phyloP scores from a whole-genome alignment of 768 basidiomycete species.

The Tylopilus subfusipes region DNA sequence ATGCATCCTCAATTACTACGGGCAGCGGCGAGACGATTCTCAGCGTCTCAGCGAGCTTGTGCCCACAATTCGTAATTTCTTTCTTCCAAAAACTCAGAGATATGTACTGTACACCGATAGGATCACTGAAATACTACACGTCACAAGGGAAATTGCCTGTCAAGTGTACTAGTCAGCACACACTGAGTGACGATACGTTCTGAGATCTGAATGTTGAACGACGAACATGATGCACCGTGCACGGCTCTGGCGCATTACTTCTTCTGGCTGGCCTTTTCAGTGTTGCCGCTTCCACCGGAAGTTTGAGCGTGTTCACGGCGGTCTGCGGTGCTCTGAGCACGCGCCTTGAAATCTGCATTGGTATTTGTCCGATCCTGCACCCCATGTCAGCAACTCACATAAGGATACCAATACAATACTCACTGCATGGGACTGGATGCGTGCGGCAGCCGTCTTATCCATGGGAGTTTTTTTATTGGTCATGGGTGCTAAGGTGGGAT shows the following conservation, averaged over 20 bases:
- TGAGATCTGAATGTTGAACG: too few species aligned
- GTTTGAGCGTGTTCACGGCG: background rate
- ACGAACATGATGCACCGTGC: background rate
- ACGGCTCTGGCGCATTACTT: too few species aligned
- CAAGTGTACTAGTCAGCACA: too few species aligned
- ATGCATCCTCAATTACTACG: too few species aligned
- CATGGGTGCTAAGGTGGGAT: background rate
- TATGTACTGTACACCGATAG: too few species aligned
- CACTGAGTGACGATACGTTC: background rate
- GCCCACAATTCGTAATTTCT: too few species aligned
- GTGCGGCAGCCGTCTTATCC: slow-evolving; percentile 1
- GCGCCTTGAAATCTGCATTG: slow-evolving; percentile 7
- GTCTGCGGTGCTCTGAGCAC: slow-evolving; percentile 7
- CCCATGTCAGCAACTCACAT: background rate
- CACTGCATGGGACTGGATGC: slow-evolving; percentile 12
- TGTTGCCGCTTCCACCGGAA: background rate
- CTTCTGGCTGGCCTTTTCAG: background rate
- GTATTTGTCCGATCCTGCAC: background rate
- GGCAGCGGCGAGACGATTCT: too few species aligned
- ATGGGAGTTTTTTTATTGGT: slow-evolving; percentile 2
- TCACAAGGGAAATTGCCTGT: too few species aligned
- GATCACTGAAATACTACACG: too few species aligned
- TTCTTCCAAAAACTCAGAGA: too few species aligned
- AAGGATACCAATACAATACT: background rate
- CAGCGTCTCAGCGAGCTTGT: too few species aligned